Evolutionary conservation across 352 stramenopile genomes (phyloP), one percentile per base, ranked within the genome.

Genomic region (Peronosclerospora sorghi): DNA sequence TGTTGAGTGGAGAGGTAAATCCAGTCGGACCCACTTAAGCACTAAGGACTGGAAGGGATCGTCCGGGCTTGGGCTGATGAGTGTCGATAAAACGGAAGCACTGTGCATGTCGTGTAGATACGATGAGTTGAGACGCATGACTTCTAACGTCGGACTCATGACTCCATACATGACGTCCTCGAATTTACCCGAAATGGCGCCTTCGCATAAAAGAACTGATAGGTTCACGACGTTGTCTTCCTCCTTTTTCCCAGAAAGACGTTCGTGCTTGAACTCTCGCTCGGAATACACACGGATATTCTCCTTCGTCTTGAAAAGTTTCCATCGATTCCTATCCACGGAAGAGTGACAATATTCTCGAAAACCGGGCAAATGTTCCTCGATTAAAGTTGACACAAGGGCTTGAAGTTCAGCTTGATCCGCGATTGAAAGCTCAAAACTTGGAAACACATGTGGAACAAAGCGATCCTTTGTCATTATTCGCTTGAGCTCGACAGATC

Each of bases 131-230:
- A 64, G 46, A 8, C 56, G 40, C 44, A 70, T 63, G n/a, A 52
- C 32, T 29, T 66, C 53, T 5, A 64, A 34, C 8, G 60, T 63
- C 29, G 52, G 54, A 30, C 45, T 62, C 10, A 62, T 50, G 9
- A 60, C 32, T n/a, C 62, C 62, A n/a, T 59, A 72, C 53, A 72
- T 62, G 34, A 68, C 50, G 29, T 72, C 62, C 8, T 72, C 58
- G 13, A 72, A 39, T 13, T 59, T 56, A n/a, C 61, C 61, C 0
- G 52, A 46, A 5, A 68, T 54, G 0, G 46, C 45, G 8, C 59
- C 59, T 20, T 65, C 51, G 21, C 51, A 65, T 9, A 68, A 24
- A n/a, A 65, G 15, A 5, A 61, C 34, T 0, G 54, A 41, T 36
- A 66, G 48, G 9, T 61, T 53, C 5, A 45, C 17, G 14, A 18